These are phyloP conservation scores for Gossypium ekmanianum DNA, from an alignment of 345 rosid species.

Conservation along the genomic window DNA sequence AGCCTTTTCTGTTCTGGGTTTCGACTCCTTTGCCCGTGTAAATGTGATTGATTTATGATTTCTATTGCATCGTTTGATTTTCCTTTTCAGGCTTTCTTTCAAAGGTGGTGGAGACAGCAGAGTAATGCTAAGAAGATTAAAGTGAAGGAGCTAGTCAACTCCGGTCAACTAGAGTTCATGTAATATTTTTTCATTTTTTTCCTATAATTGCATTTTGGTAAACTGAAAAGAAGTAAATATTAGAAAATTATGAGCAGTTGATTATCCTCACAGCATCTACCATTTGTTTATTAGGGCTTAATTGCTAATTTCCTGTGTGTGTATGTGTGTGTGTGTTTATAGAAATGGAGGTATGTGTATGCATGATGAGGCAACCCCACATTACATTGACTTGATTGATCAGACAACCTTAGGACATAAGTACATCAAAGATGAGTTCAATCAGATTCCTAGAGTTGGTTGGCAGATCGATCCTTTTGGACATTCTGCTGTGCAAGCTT, in stretches of 20 bases:
- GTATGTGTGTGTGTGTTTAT: too few relatives aligned
- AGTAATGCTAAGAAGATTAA: conserved; percentile 58
- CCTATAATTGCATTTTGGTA: neutral
- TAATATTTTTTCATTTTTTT: conserved; percentile 19
- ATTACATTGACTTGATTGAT: conserved; percentile 90
- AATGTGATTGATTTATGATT: conserved; percentile 4
- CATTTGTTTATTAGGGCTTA: neutral
- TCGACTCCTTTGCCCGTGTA: neutral
- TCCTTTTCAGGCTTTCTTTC: conserved; percentile 65
- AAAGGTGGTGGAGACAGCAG: conserved; percentile 99
- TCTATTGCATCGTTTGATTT: neutral
- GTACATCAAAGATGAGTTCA: conserved; percentile 75
- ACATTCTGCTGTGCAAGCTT: conserved; percentile 92
- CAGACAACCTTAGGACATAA: conserved; percentile 87
- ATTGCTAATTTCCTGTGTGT: neutral
- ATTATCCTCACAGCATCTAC: neutral
- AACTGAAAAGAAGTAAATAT: conserved; percentile 7
- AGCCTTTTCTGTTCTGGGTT: neutral
- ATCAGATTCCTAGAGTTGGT: conserved; percentile 89
- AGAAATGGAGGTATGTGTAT: conserved; percentile 90
- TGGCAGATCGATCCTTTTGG: conserved; percentile 99
- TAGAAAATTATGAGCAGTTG: neutral
- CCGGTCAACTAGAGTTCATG: conserved; percentile 95
- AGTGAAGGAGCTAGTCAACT: conserved; percentile 76
- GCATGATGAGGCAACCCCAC: conserved; percentile 93